These are phyloP conservation scores for Annona cherimola DNA, from an alignment of 164 flowering plant genomes.

Conservation along the genomic window DNA sequence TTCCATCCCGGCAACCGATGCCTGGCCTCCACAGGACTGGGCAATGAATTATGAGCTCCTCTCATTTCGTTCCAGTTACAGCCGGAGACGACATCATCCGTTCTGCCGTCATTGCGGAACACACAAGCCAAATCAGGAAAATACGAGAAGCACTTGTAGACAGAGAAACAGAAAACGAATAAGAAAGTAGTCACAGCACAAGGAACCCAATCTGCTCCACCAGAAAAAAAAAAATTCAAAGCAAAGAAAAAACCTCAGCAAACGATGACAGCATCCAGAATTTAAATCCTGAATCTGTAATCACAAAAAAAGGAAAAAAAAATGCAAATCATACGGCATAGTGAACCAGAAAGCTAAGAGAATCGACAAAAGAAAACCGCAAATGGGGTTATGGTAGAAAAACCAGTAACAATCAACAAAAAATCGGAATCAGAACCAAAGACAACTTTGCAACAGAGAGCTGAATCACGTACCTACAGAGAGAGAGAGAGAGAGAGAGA, in stretches of 20 bases:
- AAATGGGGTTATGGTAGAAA: not conserved
- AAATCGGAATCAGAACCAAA: not conserved
- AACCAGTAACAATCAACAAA: not conserved
- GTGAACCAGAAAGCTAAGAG: not conserved
- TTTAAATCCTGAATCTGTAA: not conserved
- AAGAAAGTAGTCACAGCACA: not conserved
- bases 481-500: not conserved
- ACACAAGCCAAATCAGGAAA: not conserved
- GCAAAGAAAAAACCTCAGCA: not conserved
- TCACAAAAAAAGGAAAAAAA: not conserved
- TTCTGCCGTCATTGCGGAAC: conserved; percentile 3
- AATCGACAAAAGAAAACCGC: not conserved
- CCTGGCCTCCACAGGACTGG: conserved; percentile 34
- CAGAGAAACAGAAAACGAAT: not conserved
- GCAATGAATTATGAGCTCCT: conserved; percentile 27
- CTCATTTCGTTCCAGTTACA: conserved; percentile 22
- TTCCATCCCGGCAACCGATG: conserved; percentile 39
- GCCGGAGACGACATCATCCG: conserved; percentile 17
- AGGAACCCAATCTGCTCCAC: no score
- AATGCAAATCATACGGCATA: not conserved
- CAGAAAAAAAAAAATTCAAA: not conserved
- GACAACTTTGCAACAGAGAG: not conserved
- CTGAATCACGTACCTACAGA: not conserved
- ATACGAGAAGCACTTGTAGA: not conserved
- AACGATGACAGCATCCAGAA: not conserved